Conservation (phyloP, 192 early-diverging fungal species). For the Dissophora globulifera region DNA sequence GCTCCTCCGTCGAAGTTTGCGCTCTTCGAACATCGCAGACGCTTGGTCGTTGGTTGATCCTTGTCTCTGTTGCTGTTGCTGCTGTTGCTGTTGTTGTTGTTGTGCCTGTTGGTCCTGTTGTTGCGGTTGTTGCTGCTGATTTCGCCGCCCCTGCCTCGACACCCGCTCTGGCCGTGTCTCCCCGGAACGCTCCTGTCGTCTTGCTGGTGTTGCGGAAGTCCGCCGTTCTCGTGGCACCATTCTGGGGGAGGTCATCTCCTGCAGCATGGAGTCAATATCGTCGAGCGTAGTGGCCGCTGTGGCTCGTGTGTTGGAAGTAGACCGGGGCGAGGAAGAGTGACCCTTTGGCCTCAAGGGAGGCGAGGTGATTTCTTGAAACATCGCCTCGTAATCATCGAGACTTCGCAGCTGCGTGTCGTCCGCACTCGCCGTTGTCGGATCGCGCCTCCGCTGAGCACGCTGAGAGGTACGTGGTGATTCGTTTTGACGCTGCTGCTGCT, state of each 20-base stretch:
- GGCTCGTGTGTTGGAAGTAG: neutral
- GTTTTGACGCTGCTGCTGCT: neutral
- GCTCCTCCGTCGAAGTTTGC: conserved; percentile 25
- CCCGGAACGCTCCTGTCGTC: conserved; percentile 23
- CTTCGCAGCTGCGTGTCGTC: conserved; percentile 4
- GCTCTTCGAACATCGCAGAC: conserved; percentile 12
- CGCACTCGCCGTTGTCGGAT: neutral
- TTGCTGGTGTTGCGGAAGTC: neutral
- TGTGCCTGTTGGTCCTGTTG: neutral
- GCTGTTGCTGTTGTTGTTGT: neutral
- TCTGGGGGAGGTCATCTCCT: conserved; percentile 32
- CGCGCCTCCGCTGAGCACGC: conserved; percentile 15
- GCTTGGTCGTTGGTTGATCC: neutral
- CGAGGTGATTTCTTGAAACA: conserved; percentile 44
- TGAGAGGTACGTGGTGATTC: neutral
- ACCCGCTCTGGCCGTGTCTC: too few species aligned
- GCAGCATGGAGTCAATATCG: conserved; percentile 41
- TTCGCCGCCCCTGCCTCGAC: conserved; percentile 10
- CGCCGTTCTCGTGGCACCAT: conserved; percentile 3
- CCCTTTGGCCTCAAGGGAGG: conserved; percentile 21
- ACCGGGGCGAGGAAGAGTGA: neutral
- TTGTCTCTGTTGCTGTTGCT: neutral
- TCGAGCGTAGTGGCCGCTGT: conserved; percentile 9
- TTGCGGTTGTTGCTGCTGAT: conserved; percentile 5
- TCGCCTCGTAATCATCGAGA: conserved; percentile 46